Base-by-base conservation (phyloP, 2,329 filamentous ascomycete genomes). In the Thermoascus crustaceus region DNA sequence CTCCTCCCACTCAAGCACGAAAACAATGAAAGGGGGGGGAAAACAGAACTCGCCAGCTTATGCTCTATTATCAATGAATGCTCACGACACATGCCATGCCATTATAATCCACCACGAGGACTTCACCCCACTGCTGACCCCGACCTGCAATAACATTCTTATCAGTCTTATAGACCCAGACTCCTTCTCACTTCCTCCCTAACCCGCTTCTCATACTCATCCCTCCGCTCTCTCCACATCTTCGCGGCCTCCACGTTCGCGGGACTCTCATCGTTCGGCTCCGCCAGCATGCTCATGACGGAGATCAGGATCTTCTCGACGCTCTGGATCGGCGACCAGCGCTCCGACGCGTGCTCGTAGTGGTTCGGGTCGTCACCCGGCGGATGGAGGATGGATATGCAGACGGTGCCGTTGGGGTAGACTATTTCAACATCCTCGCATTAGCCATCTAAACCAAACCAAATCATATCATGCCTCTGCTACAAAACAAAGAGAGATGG, bases 361-460 rank as follows among this genome's bases (percentile, higher is more conserved):
- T 94, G 88, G 68, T 95, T 95, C 36, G 91, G 91, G 63, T 96
- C 89, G 66, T 96, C 89, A 53, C 91, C 89, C 2, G 89, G 89
- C 3, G 89, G 82, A 63, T 96, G 89, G 2, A 96, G 79, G 67
- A 96, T 96, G n/a, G 85, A 94, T 55, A 96, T 96, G 68, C 89
- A 96, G 50, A 96, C 91, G 11, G 89, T 76, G 45, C 89, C 89
- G 58, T 82, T 89, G 10, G 82, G 76, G 60, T 96, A 96, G 34
- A 96, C 88, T 94, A 46, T 25, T 21, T 4, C 13, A 14, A 27
- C 30, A 29, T 30, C 14, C 20, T 30, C 11, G 35, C 3, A 31
- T 43, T 17, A 36, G 39, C 17, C 13, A 2, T 16, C 13, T 18
- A 6, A 23, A n/a, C 5, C 23, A 23, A 22, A 11, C 10, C 7